Evolutionary conservation across 106 monocot species (phyloP).

Genomic region (Dioscorea zingiberensis): DNA sequence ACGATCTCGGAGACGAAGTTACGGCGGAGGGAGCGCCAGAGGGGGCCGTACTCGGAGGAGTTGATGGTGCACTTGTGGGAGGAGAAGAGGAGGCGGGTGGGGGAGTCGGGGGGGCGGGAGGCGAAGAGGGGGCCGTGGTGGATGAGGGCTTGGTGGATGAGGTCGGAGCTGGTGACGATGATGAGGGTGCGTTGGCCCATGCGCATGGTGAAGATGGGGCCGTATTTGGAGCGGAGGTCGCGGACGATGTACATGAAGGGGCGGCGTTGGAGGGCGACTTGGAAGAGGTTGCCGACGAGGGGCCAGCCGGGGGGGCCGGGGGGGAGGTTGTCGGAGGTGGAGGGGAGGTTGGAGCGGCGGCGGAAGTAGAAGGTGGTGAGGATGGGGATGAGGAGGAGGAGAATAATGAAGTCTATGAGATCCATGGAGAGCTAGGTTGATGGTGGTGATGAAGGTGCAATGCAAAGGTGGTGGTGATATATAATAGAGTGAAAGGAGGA

Average conservation of each 20-base stretch:
- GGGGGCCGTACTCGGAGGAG: slow-evolving; percentile 79
- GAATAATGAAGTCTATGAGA: slow-evolving; percentile 35
- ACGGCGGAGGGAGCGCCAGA: slow-evolving; percentile 78
- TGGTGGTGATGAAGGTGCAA: background rate
- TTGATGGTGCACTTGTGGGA: slow-evolving; percentile 73
- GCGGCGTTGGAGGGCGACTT: slow-evolving; percentile 68
- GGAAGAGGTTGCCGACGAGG: slow-evolving; percentile 83
- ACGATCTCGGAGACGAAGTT: slow-evolving; percentile 81
- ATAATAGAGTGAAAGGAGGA: background rate
- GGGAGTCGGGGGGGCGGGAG: slow-evolving; percentile 80
- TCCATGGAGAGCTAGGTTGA: slow-evolving; percentile 16
- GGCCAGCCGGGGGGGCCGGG: slow-evolving; percentile 91
- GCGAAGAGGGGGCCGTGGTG: slow-evolving; percentile 67
- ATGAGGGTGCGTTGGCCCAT: slow-evolving; percentile 86
- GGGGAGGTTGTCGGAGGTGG: slow-evolving; percentile 31
- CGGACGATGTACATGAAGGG: slow-evolving; percentile 82
- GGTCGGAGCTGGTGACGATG: slow-evolving; percentile 58
- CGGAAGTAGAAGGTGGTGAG: slow-evolving; percentile 54
- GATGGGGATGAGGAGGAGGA: slow-evolving; percentile 11
- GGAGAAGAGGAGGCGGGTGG: slow-evolving; percentile 79
- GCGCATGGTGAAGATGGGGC: slow-evolving; percentile 81
- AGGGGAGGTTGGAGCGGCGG: slow-evolving; percentile 15
- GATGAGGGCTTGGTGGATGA: slow-evolving; percentile 86
- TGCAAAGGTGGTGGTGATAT: background rate
- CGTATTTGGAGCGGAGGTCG: slow-evolving; percentile 73